phyloP scores from a whole-genome alignment of 2,329 filamentous ascomycete genomes.

The Fusarium nelsonii region DNA sequence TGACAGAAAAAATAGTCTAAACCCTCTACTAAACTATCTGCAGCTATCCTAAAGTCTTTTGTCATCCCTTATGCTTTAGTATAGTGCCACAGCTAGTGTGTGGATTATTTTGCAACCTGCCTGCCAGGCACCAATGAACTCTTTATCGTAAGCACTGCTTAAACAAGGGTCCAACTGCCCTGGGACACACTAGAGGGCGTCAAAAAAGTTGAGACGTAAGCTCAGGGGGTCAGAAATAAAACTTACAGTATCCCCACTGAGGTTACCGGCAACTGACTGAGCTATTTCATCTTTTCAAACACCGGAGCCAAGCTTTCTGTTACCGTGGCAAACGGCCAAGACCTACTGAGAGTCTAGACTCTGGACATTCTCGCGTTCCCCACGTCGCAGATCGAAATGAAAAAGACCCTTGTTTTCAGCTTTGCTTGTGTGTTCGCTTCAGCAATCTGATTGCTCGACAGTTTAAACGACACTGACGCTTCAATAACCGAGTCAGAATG shows the following conservation, averaged over 20 bases:
- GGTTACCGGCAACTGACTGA: fast-evolving
- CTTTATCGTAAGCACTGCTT: slow-evolving; percentile 7
- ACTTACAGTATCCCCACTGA: fast-evolving
- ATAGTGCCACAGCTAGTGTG: too few relatives aligned
- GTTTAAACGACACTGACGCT: not conserved
- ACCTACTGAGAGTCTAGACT: slow-evolving; percentile 2
- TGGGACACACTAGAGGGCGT: not conserved
- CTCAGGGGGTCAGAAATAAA: not conserved
- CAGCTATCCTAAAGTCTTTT: too few relatives aligned
- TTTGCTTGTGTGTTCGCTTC: not conserved
- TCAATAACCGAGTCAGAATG: not conserved
- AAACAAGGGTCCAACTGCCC: slow-evolving; percentile 13
- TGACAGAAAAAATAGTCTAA: too few relatives aligned
- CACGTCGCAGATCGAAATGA: slow-evolving; percentile 15
- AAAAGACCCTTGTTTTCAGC: slow-evolving; percentile 10
- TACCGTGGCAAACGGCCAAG: not conserved
- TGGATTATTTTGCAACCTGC: too few relatives aligned
- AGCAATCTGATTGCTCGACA: not conserved
- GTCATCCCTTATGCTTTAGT: too few relatives aligned
- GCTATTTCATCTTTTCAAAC: too few relatives aligned
- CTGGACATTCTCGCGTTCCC: not conserved
- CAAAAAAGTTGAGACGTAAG: not conserved
- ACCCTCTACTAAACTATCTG: too few relatives aligned
- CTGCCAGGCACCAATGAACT: slow-evolving; percentile 22
- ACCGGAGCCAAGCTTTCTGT: not conserved